Evolutionary conservation across 1,139 yeast species (phyloP).

Genomic region (Wickerhamiella pararugosa): DNA sequence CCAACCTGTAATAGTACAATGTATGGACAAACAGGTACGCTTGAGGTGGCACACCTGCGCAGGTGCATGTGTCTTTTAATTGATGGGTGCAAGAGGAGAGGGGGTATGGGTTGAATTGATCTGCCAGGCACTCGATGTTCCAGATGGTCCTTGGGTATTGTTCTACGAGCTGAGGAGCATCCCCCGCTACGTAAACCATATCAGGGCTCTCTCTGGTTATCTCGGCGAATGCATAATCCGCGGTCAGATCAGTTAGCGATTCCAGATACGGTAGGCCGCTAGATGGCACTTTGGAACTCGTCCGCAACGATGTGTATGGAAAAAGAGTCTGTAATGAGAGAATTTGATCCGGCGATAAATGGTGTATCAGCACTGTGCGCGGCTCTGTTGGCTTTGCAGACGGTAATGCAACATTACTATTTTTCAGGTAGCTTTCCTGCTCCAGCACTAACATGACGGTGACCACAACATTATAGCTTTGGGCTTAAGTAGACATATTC

Average conservation of each 20-base stretch:
- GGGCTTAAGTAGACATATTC: too few species aligned
- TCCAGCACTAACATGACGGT: too few species aligned
- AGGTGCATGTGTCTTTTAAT: slow-evolving; percentile 4
- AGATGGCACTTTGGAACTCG: background rate
- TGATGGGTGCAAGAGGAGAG: slow-evolving; percentile 5
- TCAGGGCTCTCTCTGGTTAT: background rate
- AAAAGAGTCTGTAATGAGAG: slow-evolving; percentile 1
- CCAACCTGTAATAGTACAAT: slow-evolving; percentile 4
- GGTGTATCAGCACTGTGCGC: background rate
- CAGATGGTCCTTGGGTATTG: slow-evolving; percentile 1
- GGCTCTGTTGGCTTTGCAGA: background rate
- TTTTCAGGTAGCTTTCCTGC: too few species aligned
- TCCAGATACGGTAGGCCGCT: slow-evolving; percentile 6
- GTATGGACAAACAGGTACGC: slow-evolving; percentile 6
- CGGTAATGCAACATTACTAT: background rate
- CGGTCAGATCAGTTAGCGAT: slow-evolving; percentile 3
- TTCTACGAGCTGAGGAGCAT: slow-evolving; percentile 1
- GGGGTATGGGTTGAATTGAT: background rate
- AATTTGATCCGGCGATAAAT: slow-evolving; percentile 2
- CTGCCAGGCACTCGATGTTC: slow-evolving; percentile 5
- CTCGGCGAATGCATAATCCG: background rate
- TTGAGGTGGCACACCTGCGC: slow-evolving; percentile 4
- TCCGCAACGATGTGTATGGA: background rate
- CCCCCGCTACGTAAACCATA: slow-evolving; percentile 5
- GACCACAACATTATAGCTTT: too few species aligned